Conservation (phyloP, 2,329 filamentous ascomycete genomes). For the Talaromyces sp. region DNA sequence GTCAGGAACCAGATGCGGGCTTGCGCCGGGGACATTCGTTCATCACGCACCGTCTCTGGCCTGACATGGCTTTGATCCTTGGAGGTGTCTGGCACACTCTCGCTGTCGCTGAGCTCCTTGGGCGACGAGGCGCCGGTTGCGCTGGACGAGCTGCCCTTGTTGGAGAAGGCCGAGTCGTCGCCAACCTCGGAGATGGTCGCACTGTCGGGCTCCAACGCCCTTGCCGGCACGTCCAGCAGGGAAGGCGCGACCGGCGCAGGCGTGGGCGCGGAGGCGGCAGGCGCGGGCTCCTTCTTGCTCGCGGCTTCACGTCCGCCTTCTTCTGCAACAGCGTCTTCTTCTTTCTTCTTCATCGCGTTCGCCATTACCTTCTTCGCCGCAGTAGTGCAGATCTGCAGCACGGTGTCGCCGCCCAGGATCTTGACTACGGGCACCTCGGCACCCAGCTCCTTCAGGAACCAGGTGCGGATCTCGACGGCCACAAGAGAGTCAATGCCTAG, state of each 20-base stretch:
- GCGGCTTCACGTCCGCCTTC: neutral
- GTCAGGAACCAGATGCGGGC: neutral
- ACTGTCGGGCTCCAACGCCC: neutral
- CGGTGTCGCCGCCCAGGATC: conserved; percentile 31
- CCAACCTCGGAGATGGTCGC: neutral
- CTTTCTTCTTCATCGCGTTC: neutral
- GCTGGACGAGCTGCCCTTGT: neutral
- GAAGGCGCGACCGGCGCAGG: neutral
- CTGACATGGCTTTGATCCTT: neutral
- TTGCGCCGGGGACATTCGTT: neutral
- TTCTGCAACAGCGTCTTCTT: neutral
- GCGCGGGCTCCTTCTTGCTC: neutral
- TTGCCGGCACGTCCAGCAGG: neutral
- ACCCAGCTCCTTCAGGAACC: conserved; percentile 43
- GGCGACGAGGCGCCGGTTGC: neutral
- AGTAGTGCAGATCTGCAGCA: neutral
- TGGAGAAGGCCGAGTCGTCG: neutral
- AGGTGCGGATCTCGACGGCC: conserved; percentile 19
- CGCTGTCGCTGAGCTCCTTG: neutral
- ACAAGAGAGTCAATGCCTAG: conserved; percentile 19
- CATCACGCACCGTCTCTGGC: neutral
- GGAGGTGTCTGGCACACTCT: neutral
- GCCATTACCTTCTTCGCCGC: neutral
- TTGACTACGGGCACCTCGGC: conserved; percentile 45
- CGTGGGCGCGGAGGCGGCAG: too few relatives aligned